Evolutionary conservation across 129 eudicot species (phyloP), one percentile per base, ranked within the genome.

Genomic region (Lactuca saligna): DNA sequence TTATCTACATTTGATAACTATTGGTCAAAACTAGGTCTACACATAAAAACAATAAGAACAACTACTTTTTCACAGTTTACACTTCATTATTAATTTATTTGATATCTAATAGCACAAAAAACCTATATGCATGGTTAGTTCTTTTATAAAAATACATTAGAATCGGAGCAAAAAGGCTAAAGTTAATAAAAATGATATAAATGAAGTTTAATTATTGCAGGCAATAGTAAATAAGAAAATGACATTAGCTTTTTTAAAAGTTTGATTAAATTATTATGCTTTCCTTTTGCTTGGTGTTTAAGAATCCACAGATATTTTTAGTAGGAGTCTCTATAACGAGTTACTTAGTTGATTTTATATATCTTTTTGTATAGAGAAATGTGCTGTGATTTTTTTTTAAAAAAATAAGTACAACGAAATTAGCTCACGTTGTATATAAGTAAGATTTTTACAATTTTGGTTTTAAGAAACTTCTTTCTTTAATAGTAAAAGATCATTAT

Each of bases 251-350:
- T 74, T 64, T 41, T 31, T 10, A 10, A 68, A 67, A 61, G 46
- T 25, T 67, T 35, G 14, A 25, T 37, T 60, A 49, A 50, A 67
- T 59, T 67, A 67, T 75, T 35, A 25, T 39, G 51, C 51, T 65
- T 58, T 75, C 25, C 5, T 8, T 66, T 75, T 75, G 49, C 79
- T 75, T 75, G 60, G 66, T 66, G 73, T 67, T 75, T 75, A 75
- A 75, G 79, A 75, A 66, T 75, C 54, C 46, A 58, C 35, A 25
- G 12, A 35, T 66, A 17, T 15, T 73, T 38, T 53, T 20, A 37
- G 17, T n/a, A 35, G 38, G 49, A 38, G 15, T 16, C 6, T 37
- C 42, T 17, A 10, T 53, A 53, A 53, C 12, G 51, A 46, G 12
- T 39, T 39, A 6, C 12, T 7, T 39, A 6, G 44, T 39, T 39